Base-by-base conservation (phyloP, 192 early-diverging fungal species). In the Spinellus fusiger region DNA sequence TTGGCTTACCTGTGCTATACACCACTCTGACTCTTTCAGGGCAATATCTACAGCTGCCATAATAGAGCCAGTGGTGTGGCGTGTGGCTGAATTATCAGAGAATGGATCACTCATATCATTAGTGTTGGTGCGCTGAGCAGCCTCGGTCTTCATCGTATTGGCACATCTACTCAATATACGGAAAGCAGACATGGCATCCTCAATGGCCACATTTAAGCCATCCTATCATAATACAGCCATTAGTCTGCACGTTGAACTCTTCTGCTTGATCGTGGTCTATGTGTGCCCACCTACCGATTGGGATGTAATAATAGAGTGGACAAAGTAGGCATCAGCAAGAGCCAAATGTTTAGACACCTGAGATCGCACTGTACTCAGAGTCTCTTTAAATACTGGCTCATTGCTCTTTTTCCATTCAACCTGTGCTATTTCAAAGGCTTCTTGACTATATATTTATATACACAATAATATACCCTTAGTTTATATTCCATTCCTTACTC, bases 21-120 rank as follows among this genome's bases (percentile, higher is more conserved):
- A 33, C 68, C 69, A 73, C 53, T 73, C 44, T 13, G 53, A 56
- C 44, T 66, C 59, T 57, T 66, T 68, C 15, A 73, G 66, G 1
- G 68, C 51, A 20, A 61, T 34, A 31, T 53, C 53, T 1, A 37
- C 69, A 51, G 68, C 61, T 5, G 44, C 28, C 44, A 48, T 26
- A 32, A 18, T 47, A 22, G 44, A 44, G 15, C 40, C 40, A n/a
- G 40, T 44, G 3, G 40, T 44, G 18, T 44, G 40, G 3, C 40
- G 40, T 12, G 40, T 2, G 3, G 40, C 40, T 6, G 40, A 44
- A 12, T 2, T 44, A 10, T 33, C 51, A 4, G 28, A 34, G 23
- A 49, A 59, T 15, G 59, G 44, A 22, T 56, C 25, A 3, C 18
- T 18, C 10, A 44, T 2, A 3, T 44, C 15, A 12, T 44, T 44